Percentiles rank a stretch among this genome's conserved stretches.
phyloP scores from a whole-genome alignment of 208 protist species.

The Angomonas ambiguus region DNA sequence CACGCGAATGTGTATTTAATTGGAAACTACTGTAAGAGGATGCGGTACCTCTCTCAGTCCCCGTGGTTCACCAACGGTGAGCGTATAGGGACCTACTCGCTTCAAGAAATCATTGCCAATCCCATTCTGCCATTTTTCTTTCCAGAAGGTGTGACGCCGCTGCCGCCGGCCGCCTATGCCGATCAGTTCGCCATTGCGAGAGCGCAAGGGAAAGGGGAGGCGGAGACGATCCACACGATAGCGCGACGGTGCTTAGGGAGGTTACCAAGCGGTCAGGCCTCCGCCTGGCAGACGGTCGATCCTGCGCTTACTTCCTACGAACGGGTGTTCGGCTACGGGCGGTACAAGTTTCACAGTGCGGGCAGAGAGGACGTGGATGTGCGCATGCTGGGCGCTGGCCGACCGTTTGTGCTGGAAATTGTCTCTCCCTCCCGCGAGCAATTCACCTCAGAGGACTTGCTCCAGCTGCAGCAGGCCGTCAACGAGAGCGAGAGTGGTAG shows the following conservation, averaged over 20 bases:
- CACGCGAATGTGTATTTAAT: slow-evolving; percentile 82
- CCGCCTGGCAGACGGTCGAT: slow-evolving; percentile 30
- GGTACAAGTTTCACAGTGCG: slow-evolving; percentile 91
- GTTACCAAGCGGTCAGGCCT: slow-evolving; percentile 13
- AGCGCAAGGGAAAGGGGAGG: neutral
- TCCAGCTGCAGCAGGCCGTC: slow-evolving; percentile 30
- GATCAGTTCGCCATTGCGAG: neutral
- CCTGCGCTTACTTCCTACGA: slow-evolving; percentile 24
- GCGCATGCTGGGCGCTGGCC: slow-evolving; percentile 91
- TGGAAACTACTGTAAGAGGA: slow-evolving; percentile 84
- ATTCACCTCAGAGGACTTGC: slow-evolving; percentile 51
- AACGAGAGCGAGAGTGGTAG: slow-evolving; percentile 57
- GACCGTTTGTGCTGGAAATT: slow-evolving; percentile 92
- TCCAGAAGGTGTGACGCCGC: slow-evolving; percentile 51
- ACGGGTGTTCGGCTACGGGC: slow-evolving; percentile 67
- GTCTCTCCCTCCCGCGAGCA: slow-evolving; percentile 55
- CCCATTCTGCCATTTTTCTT: slow-evolving; percentile 80
- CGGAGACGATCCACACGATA: neutral
- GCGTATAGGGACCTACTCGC: slow-evolving; percentile 71
- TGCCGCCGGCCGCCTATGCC: neutral
- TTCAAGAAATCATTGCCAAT: slow-evolving; percentile 83
- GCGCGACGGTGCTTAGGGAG: neutral
- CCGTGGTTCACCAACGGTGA: slow-evolving; percentile 81
- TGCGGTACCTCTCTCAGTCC: slow-evolving; percentile 80
- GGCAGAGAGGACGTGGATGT: slow-evolving; percentile 95